Conservation (phyloP, 768 basidiomycete species). For the Hortiboletus flavorubellus region DNA sequence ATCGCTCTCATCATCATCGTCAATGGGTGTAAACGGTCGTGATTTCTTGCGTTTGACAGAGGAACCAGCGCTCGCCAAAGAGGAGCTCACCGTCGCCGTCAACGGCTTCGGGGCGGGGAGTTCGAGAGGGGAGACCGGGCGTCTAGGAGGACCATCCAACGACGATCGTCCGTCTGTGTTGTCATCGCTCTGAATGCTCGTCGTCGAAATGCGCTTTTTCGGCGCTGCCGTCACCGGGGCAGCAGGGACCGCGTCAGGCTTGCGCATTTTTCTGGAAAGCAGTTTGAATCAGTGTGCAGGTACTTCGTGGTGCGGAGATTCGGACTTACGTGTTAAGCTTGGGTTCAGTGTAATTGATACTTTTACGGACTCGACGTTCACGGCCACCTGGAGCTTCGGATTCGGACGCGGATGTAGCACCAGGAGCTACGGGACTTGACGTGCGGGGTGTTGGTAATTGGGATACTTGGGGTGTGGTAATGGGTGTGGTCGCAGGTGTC, state of each 20-base stretch:
- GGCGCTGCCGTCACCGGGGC: constrained; percentile 28
- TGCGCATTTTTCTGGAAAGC: constrained; percentile 76
- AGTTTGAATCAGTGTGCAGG: constrained; percentile 6
- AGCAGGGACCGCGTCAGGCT: constrained; percentile 59
- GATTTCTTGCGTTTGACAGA: constrained; percentile 53
- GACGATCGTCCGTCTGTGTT: constrained; percentile 40
- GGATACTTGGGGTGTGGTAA: constrained; percentile 31
- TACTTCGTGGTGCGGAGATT: background rate
- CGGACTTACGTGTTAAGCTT: constrained; percentile 78
- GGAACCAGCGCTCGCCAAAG: constrained; percentile 20
- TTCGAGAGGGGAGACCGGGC: constrained; percentile 29
- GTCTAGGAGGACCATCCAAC: constrained; percentile 33
- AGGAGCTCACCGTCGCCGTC: constrained; percentile 35
- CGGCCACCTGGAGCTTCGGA: constrained; percentile 35
- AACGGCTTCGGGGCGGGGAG: constrained; percentile 36
- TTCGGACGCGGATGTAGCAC: constrained; percentile 34
- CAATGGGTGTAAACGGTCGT: constrained; percentile 41
- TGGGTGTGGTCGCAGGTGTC: constrained; percentile 43
- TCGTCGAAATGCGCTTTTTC: constrained; percentile 45
- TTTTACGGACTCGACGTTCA: constrained; percentile 64
- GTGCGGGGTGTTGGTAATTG: constrained; percentile 49
- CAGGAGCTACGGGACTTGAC: constrained; percentile 43
- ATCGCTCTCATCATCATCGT: constrained; percentile 60
- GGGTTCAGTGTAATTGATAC: constrained; percentile 83
- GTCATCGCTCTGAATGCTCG: constrained; percentile 35